Conservation (phyloP, 768 basidiomycete species). For the Xerocomellus chrysenteron region DNA sequence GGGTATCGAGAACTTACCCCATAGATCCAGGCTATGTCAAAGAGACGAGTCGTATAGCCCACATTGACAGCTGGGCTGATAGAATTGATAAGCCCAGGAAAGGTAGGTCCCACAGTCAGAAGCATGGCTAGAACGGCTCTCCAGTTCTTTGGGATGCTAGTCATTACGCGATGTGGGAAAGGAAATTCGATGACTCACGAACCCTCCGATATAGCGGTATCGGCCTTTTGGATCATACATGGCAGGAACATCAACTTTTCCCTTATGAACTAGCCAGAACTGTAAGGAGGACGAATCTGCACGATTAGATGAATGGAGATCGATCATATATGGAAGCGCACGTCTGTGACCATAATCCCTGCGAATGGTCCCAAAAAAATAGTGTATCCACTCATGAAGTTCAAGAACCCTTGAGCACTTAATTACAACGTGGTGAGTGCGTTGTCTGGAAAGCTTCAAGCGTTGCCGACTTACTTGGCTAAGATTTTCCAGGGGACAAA, state of each 20-base stretch:
- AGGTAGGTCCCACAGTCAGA: constrained; percentile 63
- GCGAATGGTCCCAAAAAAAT: constrained; percentile 86
- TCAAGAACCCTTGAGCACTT: constrained; percentile 64
- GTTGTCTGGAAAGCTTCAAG: neutral
- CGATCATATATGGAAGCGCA: constrained; percentile 33
- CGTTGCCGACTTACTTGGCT: constrained; percentile 32
- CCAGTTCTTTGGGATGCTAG: constrained; percentile 63
- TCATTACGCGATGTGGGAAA: neutral
- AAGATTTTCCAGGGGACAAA: constrained; percentile 85
- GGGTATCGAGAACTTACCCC: constrained; percentile 47
- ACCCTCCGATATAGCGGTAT: constrained; percentile 75
- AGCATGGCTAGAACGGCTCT: constrained; percentile 70
- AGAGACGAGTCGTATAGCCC: constrained; percentile 55
- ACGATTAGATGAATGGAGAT: neutral
- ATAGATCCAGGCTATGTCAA: constrained; percentile 75
- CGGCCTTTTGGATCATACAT: constrained; percentile 80
- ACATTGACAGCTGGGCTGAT: constrained; percentile 67
- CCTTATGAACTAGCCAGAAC: constrained; percentile 77
- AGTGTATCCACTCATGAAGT: constrained; percentile 83
- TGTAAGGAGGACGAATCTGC: constrained; percentile 26
- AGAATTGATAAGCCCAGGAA: constrained; percentile 75
- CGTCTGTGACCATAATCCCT: constrained; percentile 64
- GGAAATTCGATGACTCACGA: constrained; percentile 47
- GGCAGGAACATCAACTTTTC: constrained; percentile 76
- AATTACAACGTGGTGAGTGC: too few relatives aligned